A percentile compares a stretch with the other conserved stretches of the same genome.
Conservation (phyloP, 192 early-diverging fungal species). For the Mortierella claussenii region DNA sequence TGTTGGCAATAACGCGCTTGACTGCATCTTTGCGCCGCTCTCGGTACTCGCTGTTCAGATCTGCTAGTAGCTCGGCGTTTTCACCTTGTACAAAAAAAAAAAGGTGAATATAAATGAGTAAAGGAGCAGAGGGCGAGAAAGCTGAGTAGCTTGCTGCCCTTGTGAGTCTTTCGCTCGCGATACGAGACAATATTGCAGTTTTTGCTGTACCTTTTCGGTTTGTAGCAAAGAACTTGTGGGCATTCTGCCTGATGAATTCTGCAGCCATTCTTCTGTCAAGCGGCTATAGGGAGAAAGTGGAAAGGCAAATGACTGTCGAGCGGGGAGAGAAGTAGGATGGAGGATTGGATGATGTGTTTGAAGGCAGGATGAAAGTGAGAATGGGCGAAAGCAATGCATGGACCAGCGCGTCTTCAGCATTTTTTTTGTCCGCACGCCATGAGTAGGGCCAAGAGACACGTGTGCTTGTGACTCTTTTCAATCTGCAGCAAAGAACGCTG, state of each 20-base stretch:
- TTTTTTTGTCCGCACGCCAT: too few relatives aligned
- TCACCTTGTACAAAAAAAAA: constrained; percentile 71
- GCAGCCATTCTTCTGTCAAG: constrained; percentile 6
- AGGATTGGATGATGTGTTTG: too few relatives aligned
- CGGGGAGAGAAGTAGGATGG: neutral
- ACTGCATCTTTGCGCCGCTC: constrained; percentile 97
- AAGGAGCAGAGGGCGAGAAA: neutral
- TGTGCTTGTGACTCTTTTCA: too few relatives aligned
- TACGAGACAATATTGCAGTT: too few relatives aligned
- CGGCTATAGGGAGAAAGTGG: too few relatives aligned
- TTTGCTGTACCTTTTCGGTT: constrained; percentile 71
- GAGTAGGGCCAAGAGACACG: too few relatives aligned
- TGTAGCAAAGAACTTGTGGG: constrained; percentile 73
- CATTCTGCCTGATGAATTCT: constrained; percentile 15
- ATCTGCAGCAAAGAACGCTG: too few relatives aligned
- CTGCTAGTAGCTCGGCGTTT: constrained; percentile 96
- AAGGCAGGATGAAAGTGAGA: too few relatives aligned
- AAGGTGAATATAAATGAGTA: neutral
- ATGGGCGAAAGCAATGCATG: too few relatives aligned
- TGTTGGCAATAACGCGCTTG: constrained; percentile 99
- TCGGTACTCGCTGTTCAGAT: constrained; percentile 97
- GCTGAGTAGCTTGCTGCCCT: neutral
- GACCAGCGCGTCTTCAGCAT: too few relatives aligned
- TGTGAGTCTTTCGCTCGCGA: too few relatives aligned
- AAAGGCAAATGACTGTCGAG: too few relatives aligned